Conservation (phyloP, 768 basidiomycete genomes). For the Clathrus columnatus region DNA sequence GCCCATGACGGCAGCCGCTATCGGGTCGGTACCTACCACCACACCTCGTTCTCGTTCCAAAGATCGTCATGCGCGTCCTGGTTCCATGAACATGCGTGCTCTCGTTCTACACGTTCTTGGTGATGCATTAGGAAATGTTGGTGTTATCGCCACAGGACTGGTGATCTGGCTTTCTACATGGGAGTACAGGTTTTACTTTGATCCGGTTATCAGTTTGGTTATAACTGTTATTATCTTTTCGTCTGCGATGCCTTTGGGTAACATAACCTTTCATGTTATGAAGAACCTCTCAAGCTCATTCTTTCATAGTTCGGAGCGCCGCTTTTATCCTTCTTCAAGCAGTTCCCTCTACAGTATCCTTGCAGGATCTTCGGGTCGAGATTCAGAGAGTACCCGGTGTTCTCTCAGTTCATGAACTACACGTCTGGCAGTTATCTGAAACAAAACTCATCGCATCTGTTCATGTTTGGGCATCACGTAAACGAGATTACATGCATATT, state of each 20-base stretch:
- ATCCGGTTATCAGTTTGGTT: slow-evolving; percentile 86
- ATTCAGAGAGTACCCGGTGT: slow-evolving; percentile 83
- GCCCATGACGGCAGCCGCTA: not conserved
- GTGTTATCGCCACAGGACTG: slow-evolving; percentile 91
- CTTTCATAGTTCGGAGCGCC: slow-evolving; percentile 63
- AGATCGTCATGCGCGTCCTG: slow-evolving; percentile 40
- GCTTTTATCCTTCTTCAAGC: slow-evolving; percentile 94
- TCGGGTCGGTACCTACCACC: not conserved
- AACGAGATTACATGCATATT: slow-evolving; percentile 85
- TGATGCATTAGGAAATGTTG: slow-evolving; percentile 96
- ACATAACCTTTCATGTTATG: slow-evolving; percentile 19
- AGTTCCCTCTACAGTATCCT: slow-evolving; percentile 80
- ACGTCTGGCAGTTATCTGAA: slow-evolving; percentile 97
- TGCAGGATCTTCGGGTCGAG: slow-evolving; percentile 79
- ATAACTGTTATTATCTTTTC: slow-evolving; percentile 97
- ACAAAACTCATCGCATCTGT: slow-evolving; percentile 92
- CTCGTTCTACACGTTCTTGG: slow-evolving; percentile 90
- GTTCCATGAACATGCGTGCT: slow-evolving; percentile 98
- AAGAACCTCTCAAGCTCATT: not conserved
- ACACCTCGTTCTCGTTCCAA: slow-evolving; percentile 17
- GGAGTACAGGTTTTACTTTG: slow-evolving; percentile 83
- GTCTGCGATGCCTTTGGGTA: slow-evolving; percentile 84
- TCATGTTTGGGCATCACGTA: slow-evolving; percentile 78
- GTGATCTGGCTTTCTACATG: slow-evolving; percentile 87
- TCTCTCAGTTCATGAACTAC: slow-evolving; percentile 83